Evolutionary conservation across 352 stramenopile genomes (phyloP), one percentile per base, ranked within the genome.

Genomic region (Phytopythium ostracodes): DNA sequence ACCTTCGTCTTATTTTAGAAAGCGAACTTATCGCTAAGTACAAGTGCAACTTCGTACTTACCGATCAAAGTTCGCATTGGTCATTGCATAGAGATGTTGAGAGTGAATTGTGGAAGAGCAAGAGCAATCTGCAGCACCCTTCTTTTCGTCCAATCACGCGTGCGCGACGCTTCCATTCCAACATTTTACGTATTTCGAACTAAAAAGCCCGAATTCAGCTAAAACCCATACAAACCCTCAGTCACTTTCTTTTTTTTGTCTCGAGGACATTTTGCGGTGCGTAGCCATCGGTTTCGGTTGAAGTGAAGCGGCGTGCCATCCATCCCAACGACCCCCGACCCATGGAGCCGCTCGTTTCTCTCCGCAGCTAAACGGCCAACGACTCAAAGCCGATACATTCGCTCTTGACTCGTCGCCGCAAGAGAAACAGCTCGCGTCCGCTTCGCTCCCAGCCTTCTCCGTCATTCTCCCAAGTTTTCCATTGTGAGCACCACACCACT

Each of bases 281-380:
- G 40, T 50, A 61, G 56, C 56, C 56, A 61, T 61, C 56, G 20
- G 56, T 61, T 61, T 38, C 47, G 7, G 47, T 54, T 54, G 47
- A 54, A 54, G 47, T 54, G 47, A 54, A 54, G 24, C 46, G 24
- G 25, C 47, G 8, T 25, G 0, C 4, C 47, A 20, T 22, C n/a
- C n/a, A n/a, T n/a, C n/a, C n/a, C n/a, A 36, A 35, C 46, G 24
- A 11, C 46, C n/a, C 0, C 47, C 47, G 27, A 44, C 33, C 2
- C 10, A 57, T 57, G 31, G 51, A 17, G 44, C 24, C 14, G 46
- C 46, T 52, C 46, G 46, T 52, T 52, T 52, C 14, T 33, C 12
- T 33, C 9, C 46, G 5, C 3, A 5, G 29, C 9, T 17, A 4
- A 27, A 11, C 18, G 38, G 38, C 6, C 38, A n/a, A n/a, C 38